Conservation (phyloP, 352 stramenopile species). For the Globisporangium cylindrosporum region DNA sequence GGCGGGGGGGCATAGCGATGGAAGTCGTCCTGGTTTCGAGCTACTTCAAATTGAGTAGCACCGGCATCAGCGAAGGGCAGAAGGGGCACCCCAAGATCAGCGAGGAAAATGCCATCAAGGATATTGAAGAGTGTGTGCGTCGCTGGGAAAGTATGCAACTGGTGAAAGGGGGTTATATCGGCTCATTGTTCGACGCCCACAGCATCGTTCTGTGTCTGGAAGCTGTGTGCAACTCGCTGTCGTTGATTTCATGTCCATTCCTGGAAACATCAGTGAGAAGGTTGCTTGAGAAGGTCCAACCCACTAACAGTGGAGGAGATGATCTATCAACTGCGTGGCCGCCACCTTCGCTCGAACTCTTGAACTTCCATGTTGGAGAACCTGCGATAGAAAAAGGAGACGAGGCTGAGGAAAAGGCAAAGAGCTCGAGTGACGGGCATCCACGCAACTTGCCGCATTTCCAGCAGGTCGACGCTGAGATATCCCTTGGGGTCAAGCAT, state of each 20-base stretch:
- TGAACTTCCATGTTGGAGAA: slow-evolving; percentile 17
- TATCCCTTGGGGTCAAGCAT: slow-evolving; percentile 18
- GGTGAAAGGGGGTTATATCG: neutral
- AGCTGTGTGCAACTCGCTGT: slow-evolving; percentile 50
- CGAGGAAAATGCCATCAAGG: slow-evolving; percentile 38
- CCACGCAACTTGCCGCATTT: slow-evolving; percentile 12
- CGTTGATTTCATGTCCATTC: slow-evolving; percentile 45
- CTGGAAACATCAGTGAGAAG: slow-evolving; percentile 37
- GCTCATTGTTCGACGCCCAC: slow-evolving; percentile 34
- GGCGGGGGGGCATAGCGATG: slow-evolving; percentile 55
- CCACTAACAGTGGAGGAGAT: neutral
- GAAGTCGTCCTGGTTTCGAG: slow-evolving; percentile 43
- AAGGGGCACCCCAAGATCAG: slow-evolving; percentile 7
- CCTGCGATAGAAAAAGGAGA: neutral
- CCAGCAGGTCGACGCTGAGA: slow-evolving; percentile 34
- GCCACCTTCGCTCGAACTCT: slow-evolving; percentile 22
- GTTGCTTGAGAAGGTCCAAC: slow-evolving; percentile 32
- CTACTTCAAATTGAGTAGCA: slow-evolving; percentile 20
- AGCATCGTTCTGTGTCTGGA: slow-evolving; percentile 40
- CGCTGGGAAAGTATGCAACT: slow-evolving; percentile 19
- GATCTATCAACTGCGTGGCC: slow-evolving; percentile 15
- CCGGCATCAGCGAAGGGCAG: neutral
- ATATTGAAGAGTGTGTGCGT: slow-evolving; percentile 48
- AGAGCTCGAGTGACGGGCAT: neutral
- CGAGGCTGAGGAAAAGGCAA: neutral